Evolutionary conservation across 306 rosid species (phyloP).

Genomic region (Citrullus colocynthis): DNA sequence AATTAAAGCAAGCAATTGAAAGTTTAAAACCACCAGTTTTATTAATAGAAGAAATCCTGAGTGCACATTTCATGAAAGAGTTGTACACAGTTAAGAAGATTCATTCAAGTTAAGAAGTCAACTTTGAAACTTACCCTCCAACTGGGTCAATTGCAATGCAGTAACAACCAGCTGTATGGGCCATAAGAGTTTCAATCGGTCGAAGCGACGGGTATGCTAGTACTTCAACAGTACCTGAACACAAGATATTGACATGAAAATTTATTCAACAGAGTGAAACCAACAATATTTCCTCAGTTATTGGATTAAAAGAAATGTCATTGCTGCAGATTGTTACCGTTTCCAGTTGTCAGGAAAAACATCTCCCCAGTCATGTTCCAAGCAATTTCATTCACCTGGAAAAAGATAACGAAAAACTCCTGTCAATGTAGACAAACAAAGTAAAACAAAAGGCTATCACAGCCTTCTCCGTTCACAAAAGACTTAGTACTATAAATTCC

Average conservation of each 20-base stretch:
- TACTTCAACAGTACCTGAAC: conserved; percentile 80
- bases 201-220: conserved; percentile 81
- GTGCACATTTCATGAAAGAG: neutral
- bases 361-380: conserved; percentile 93
- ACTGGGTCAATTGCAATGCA: conserved; percentile 93
- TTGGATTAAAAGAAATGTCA: neutral
- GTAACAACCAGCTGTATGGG: conserved; percentile 98
- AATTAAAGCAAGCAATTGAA: neutral
- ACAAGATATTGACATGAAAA: conserved; percentile 1
- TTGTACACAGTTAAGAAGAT: neutral
- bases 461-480: neutral
- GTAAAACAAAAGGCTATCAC: neutral
- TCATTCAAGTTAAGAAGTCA: neutral
- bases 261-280: neutral
- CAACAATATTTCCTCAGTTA: neutral
- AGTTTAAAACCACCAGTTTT: neutral
- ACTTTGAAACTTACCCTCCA: conserved; percentile 50
- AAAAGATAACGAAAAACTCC: neutral
- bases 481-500: neutral
- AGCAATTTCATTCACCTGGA: conserved; percentile 90
- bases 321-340: conserved; percentile 31
- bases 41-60: neutral
- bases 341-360: conserved; percentile 90
- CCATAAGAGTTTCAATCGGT: conserved; percentile 82
- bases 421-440: neutral